Evolutionary conservation across 371 early-diverging fungal genomes (phyloP).

Genomic region (Massospora cicadina): DNA sequence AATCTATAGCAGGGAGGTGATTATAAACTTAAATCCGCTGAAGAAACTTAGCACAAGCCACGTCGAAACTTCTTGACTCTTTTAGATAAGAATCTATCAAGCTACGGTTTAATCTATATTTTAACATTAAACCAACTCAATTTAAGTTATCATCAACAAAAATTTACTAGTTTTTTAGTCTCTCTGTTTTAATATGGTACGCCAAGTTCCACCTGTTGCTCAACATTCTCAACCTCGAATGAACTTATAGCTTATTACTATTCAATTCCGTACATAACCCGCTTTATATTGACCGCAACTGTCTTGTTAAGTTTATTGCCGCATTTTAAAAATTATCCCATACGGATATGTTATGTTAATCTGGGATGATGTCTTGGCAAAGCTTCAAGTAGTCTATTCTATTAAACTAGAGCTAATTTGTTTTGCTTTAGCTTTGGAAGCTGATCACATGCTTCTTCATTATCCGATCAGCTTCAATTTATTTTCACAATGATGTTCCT

Average conservation of each 20-base stretch:
- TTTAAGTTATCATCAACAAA: no score
- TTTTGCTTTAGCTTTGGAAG: neutral
- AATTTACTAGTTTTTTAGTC: no score
- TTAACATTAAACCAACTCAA: no score
- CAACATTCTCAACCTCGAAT: neutral
- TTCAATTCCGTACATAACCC: neutral
- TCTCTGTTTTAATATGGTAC: no score
- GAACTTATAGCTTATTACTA: neutral
- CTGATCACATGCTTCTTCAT: neutral
- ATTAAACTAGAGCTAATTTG: neutral
- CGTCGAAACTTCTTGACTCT: no score
- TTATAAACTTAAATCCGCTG: no score
- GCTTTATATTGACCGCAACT: neutral
- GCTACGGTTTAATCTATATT: no score
- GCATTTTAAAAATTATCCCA: neutral
- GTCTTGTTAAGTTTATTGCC: neutral
- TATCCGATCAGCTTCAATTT: conserved; percentile 2
- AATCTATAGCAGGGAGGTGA: no score
- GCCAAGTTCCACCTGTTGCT: neutral
- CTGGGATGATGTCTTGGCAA: neutral
- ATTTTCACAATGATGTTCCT: neutral
- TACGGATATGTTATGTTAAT: neutral
- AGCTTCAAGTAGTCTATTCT: neutral
- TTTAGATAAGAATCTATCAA: no score
- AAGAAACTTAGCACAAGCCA: no score